These are phyloP conservation scores for Botrytis medusae DNA, from an alignment of 2,329 filamentous ascomycete species.

Conservation along the genomic window DNA sequence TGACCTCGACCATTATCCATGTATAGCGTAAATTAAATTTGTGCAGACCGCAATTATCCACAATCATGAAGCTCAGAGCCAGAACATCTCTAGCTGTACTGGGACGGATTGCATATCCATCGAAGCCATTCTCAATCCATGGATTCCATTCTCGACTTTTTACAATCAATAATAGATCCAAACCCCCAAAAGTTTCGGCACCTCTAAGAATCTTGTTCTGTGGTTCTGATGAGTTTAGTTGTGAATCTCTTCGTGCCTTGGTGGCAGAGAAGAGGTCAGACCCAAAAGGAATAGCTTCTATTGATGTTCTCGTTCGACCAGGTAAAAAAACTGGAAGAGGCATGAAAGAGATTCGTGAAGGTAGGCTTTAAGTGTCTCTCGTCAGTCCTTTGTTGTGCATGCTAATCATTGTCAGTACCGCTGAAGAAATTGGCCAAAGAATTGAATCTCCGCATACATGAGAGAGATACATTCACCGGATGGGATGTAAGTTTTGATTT, in stretches of 20 bases:
- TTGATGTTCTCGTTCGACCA: slow-evolving; percentile 83
- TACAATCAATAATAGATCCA: slow-evolving; percentile 25
- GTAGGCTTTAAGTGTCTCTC: slow-evolving; percentile 24
- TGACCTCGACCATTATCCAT: not conserved
- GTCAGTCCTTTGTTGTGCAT: slow-evolving; percentile 4
- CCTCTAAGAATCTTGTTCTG: slow-evolving; percentile 88
- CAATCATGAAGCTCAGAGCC: slow-evolving; percentile 2
- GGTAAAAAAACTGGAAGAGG: slow-evolving; percentile 77
- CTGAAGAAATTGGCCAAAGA: slow-evolving; percentile 64
- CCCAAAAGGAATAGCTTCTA: slow-evolving; percentile 62
- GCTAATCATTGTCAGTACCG: slow-evolving; percentile 58
- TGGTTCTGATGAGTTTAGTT: slow-evolving; percentile 90
- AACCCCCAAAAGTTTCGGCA: slow-evolving; percentile 42
- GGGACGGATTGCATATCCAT: not conserved
- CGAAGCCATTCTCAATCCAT: slow-evolving; percentile 11
- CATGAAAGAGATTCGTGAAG: slow-evolving; percentile 51
- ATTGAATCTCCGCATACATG: slow-evolving; percentile 67
- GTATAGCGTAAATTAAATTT: not conserved
- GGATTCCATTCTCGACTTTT: slow-evolving; percentile 17
- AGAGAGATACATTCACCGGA: slow-evolving; percentile 76
- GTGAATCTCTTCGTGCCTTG: slow-evolving; percentile 70
- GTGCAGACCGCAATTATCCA: not conserved
- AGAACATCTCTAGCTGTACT: slow-evolving; percentile 8
- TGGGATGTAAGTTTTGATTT: slow-evolving; percentile 62
- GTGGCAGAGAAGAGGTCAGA: slow-evolving; percentile 56